Conservation (phyloP, 148 eudicot species). For the Diospyros lotus region DNA sequence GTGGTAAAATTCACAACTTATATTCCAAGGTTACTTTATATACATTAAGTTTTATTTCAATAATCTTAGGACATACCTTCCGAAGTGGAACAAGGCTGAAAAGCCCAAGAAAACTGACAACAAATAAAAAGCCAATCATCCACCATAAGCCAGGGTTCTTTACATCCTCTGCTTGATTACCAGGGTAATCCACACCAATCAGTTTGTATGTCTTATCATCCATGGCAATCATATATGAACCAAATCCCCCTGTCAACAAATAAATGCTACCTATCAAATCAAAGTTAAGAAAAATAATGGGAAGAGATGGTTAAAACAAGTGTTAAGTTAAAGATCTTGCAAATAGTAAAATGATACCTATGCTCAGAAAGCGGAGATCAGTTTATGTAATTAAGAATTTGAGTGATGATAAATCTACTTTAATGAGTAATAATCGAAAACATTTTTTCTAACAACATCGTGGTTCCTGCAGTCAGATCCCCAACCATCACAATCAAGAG, state of each 20-base stretch:
- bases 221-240: conserved; percentile 90
- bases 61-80: conserved; percentile 43
- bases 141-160: conserved; percentile 82
- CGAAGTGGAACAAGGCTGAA: conserved; percentile 95
- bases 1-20: not conserved
- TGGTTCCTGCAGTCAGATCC: not conserved
- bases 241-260: conserved; percentile 69
- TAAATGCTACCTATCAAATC: conserved; percentile 1
- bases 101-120: conserved; percentile 90
- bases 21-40: not conserved
- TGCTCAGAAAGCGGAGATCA: not conserved
- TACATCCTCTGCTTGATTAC: conserved; percentile 84
- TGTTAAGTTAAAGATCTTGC: not conserved
- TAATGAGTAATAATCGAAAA: not conserved
- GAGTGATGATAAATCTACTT: not conserved
- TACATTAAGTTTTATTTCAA: not conserved
- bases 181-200: conserved; percentile 82
- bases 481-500: no score
- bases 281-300: not conserved
- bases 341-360: not conserved
- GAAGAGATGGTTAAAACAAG: not conserved
- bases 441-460: not conserved
- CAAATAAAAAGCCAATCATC: conserved; percentile 89
- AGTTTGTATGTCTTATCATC: conserved; percentile 82
- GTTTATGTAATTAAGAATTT: not conserved